Conservation (phyloP, 2,329 filamentous ascomycete genomes). For the Raffaelea arxii region DNA sequence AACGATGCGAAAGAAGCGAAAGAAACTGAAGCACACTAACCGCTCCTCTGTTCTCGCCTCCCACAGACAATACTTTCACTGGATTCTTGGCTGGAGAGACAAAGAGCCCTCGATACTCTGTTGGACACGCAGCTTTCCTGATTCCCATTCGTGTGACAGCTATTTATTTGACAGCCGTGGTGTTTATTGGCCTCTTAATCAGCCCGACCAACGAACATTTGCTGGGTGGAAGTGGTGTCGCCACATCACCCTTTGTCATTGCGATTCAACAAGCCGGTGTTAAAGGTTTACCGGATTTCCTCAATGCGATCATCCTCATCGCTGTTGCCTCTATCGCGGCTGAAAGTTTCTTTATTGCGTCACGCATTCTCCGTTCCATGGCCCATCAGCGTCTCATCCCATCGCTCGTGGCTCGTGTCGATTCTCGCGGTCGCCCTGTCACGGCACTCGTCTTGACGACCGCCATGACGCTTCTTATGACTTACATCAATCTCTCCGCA, state of each 20-base stretch:
- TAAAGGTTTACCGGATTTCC: background rate
- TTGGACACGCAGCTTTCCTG: conserved; percentile 1
- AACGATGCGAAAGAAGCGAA: background rate
- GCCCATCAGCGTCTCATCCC: conserved; percentile 49
- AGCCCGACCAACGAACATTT: background rate
- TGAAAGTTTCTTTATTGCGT: conserved; percentile 49
- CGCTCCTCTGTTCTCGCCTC: background rate
- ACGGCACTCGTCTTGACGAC: conserved; percentile 31
- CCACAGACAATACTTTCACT: conserved; percentile 6
- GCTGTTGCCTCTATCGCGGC: conserved; percentile 29
- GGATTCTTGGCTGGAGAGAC: conserved; percentile 2
- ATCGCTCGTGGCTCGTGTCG: conserved; percentile 44
- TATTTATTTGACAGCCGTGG: background rate
- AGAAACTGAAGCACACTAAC: background rate
- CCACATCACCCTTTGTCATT: conserved; percentile 1
- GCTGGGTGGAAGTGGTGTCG: background rate
- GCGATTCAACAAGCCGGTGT: background rate
- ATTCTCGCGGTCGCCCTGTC: conserved; percentile 44
- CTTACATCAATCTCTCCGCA: conserved; percentile 33
- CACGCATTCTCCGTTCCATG: conserved; percentile 47
- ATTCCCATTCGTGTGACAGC: conserved; percentile 3
- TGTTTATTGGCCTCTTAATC: conserved; percentile 1
- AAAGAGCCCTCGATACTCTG: background rate
- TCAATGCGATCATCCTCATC: background rate
- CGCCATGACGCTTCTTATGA: conserved; percentile 14